phyloP scores from a whole-genome alignment of 495 filamentous ascomycete species.

The Penicillium waksmanii region DNA sequence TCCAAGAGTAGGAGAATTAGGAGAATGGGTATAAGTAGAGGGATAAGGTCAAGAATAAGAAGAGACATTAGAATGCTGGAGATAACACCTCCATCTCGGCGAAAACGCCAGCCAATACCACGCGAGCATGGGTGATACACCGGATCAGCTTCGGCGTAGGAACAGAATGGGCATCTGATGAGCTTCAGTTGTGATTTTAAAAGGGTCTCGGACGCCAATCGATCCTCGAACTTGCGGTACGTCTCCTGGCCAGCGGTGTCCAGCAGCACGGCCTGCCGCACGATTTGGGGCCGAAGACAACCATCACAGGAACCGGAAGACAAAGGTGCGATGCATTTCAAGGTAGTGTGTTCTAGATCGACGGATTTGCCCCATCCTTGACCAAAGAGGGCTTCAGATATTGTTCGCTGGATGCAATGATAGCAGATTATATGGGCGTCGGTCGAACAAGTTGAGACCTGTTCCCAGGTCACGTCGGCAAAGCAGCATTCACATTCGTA shows the following conservation, averaged over 20 bases:
- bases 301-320: slow-evolving; percentile 69
- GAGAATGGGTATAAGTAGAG: slow-evolving; percentile 54
- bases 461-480: slow-evolving; percentile 75
- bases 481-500: slow-evolving; percentile 95
- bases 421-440: slow-evolving; percentile 85
- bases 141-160: slow-evolving; percentile 86
- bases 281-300: slow-evolving; percentile 64
- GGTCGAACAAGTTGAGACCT: slow-evolving; percentile 72
- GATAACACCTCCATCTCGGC: slow-evolving; percentile 48
- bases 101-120: slow-evolving; percentile 51
- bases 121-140: slow-evolving; percentile 61
- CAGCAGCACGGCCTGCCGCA: slow-evolving; percentile 70
- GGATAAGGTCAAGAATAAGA: slow-evolving; percentile 52
- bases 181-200: slow-evolving; percentile 73
- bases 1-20: slow-evolving; percentile 48
- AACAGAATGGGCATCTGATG: slow-evolving; percentile 86
- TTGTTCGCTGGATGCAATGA: slow-evolving; percentile 75
- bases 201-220: slow-evolving; percentile 72
- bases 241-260: slow-evolving; percentile 70
- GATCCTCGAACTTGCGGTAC: slow-evolving; percentile 72
- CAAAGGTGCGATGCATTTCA: slow-evolving; percentile 79
- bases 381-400: slow-evolving; percentile 86
- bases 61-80: slow-evolving; percentile 39
- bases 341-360: slow-evolving; percentile 65
- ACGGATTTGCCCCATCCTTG: slow-evolving; percentile 89